A percentile compares a stretch with the other conserved stretches of the same genome.
Conservation (phyloP, 306 rosid species). For the Oemleria cerasiformis region DNA sequence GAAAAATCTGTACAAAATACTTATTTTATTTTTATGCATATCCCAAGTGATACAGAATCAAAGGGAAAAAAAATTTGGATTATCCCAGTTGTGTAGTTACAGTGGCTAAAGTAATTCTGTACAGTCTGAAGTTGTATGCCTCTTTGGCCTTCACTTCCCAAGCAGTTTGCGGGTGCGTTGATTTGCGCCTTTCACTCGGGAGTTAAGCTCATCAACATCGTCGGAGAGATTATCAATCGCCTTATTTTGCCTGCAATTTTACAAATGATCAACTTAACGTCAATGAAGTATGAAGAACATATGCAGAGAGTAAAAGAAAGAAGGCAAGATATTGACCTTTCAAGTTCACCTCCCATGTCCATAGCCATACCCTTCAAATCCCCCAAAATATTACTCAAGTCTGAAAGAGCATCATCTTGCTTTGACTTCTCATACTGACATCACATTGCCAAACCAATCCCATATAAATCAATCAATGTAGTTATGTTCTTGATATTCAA, state of each 20-base stretch:
- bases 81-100: neutral
- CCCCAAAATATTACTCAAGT: slow-evolving; percentile 78
- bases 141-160: slow-evolving; percentile 28
- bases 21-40: slow-evolving; percentile 9
- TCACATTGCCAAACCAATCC: neutral
- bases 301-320: neutral
- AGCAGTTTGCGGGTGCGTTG: slow-evolving; percentile 71
- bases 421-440: slow-evolving; percentile 67
- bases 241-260: slow-evolving; percentile 81
- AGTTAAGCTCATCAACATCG: slow-evolving; percentile 72
- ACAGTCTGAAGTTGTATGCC: neutral
- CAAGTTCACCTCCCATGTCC: slow-evolving; percentile 82
- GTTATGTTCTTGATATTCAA: neutral
- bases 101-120: neutral
- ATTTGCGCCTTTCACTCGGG: slow-evolving; percentile 82
- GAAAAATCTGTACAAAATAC: neutral
- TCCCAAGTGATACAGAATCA: neutral
- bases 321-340: slow-evolving; percentile 39
- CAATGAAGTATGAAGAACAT: slow-evolving; percentile 7
- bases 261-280: slow-evolving; percentile 1
- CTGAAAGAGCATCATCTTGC: slow-evolving; percentile 85
- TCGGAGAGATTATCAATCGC: slow-evolving; percentile 75
- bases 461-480: neutral
- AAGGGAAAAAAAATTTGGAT: neutral
- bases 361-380: slow-evolving; percentile 93